Percentiles rank a stretch among this genome's conserved stretches.
phyloP scores from a whole-genome alignment of 768 basidiomycete species.

The Gautieria morchelliformis region DNA sequence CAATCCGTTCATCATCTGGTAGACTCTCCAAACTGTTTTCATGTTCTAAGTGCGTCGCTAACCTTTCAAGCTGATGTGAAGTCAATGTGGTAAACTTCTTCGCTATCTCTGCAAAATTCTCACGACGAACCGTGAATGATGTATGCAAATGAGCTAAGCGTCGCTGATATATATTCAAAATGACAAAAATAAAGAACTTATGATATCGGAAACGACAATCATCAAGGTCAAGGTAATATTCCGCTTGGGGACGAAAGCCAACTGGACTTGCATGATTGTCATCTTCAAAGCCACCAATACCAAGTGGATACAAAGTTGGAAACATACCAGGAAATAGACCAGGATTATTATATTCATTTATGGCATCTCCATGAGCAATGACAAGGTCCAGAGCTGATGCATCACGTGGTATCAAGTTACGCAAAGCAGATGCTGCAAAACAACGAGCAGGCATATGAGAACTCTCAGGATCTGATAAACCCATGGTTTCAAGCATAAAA shows the following conservation, averaged over 20 bases:
- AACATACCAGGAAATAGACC: slow-evolving; percentile 31
- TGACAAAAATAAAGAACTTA: slow-evolving; percentile 32
- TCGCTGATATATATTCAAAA: slow-evolving; percentile 32
- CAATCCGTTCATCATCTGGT: slow-evolving; percentile 15
- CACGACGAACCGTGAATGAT: slow-evolving; percentile 20
- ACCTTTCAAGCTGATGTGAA: slow-evolving; percentile 13
- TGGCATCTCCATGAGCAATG: slow-evolving; percentile 26
- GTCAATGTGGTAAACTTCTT: slow-evolving; percentile 17
- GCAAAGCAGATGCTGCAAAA: not conserved
- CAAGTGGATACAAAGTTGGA: slow-evolving; percentile 35
- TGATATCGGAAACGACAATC: slow-evolving; percentile 29
- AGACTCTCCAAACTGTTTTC: slow-evolving; percentile 12
- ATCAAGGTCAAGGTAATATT: slow-evolving; percentile 22
- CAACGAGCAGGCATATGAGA: slow-evolving; percentile 14
- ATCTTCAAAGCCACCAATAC: slow-evolving; percentile 34
- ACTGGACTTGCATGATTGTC: slow-evolving; percentile 11
- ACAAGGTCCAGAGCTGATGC: slow-evolving; percentile 11
- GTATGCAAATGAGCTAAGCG: slow-evolving; percentile 23
- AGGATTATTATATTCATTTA: slow-evolving; percentile 29
- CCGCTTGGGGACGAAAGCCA: slow-evolving; percentile 24
- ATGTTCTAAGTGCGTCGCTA: slow-evolving; percentile 14
- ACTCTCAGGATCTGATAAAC: slow-evolving; percentile 21
- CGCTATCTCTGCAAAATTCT: slow-evolving; percentile 20
- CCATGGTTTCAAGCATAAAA: slow-evolving; percentile 20
- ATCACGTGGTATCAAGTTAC: slow-evolving; percentile 7